Percentiles rank a stretch among this genome's conserved stretches.
phyloP scores from a whole-genome alignment of 768 basidiomycete genomes.

The Piloderma croceum region DNA sequence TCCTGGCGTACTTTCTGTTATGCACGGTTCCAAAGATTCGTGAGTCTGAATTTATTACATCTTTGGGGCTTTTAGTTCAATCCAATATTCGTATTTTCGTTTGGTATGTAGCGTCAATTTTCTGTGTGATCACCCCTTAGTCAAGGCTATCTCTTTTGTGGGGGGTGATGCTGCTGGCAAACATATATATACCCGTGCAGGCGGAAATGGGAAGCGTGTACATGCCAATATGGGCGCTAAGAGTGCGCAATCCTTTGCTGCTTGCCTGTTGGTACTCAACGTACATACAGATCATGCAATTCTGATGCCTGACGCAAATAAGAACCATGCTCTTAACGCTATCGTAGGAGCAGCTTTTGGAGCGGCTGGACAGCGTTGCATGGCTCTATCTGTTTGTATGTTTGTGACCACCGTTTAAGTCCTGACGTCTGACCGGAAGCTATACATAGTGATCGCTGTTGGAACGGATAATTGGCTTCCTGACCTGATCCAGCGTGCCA shows the following conservation, averaged over 20 bases:
- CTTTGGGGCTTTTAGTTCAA: too few species aligned
- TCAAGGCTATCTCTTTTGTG: slow-evolving; percentile 48
- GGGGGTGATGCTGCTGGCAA: slow-evolving; percentile 41
- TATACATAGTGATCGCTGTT: slow-evolving; percentile 37
- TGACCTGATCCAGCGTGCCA: slow-evolving; percentile 37
- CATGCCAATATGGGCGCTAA: slow-evolving; percentile 46
- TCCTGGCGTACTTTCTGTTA: slow-evolving; percentile 37
- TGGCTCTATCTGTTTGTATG: slow-evolving; percentile 41
- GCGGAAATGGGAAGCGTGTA: slow-evolving; percentile 38
- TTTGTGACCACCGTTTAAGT: too few species aligned
- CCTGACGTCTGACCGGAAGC: too few species aligned
- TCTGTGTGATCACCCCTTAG: slow-evolving; percentile 40
- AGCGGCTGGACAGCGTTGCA: slow-evolving; percentile 46
- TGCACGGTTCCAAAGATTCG: slow-evolving; percentile 42
- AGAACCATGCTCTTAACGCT: slow-evolving; percentile 39
- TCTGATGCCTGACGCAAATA: slow-evolving; percentile 40
- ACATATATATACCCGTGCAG: slow-evolving; percentile 40
- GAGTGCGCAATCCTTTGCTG: too few species aligned
- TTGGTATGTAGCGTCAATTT: slow-evolving; percentile 39
- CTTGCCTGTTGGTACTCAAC: too few species aligned
- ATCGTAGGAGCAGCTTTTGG: slow-evolving; percentile 42
- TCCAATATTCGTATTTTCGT: too few species aligned
- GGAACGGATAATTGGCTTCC: slow-evolving; percentile 37
- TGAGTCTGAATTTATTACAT: too few species aligned
- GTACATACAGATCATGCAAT: slow-evolving; percentile 37